Percentiles rank a stretch among this genome's conserved stretches.
These are phyloP conservation scores for Podospora didyma DNA, from an alignment of 495 filamentous ascomycete genomes.

Conservation along the genomic window DNA sequence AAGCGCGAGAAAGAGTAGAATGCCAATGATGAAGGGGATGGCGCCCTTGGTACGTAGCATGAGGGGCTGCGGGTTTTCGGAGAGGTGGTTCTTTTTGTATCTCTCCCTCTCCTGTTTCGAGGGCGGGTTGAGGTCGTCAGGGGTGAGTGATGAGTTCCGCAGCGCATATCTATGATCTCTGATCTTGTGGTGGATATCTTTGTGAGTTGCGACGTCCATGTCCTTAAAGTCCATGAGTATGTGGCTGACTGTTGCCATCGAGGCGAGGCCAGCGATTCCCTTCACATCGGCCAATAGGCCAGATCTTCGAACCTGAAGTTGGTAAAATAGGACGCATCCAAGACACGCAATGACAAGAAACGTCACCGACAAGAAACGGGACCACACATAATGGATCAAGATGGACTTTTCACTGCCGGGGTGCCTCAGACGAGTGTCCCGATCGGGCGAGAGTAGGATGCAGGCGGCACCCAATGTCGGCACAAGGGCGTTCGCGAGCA, in stretches of 20 bases:
- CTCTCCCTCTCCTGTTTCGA: slow-evolving; percentile 31
- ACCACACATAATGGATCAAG: slow-evolving; percentile 52
- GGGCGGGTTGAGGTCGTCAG: slow-evolving; percentile 35
- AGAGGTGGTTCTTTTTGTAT: slow-evolving; percentile 36
- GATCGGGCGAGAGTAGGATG: slow-evolving; percentile 49
- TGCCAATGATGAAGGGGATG: slow-evolving; percentile 49
- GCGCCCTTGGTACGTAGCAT: slow-evolving; percentile 58
- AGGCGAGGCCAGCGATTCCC: slow-evolving; percentile 69
- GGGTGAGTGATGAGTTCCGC: slow-evolving; percentile 60
- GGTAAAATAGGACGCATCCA: slow-evolving; percentile 54
- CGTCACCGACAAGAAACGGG: slow-evolving; percentile 51
- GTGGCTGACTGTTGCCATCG: slow-evolving; percentile 67
- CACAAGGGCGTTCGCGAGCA: slow-evolving; percentile 60
- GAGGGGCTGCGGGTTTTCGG: slow-evolving; percentile 62
- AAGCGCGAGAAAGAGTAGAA: slow-evolving; percentile 47
- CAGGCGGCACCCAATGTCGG: slow-evolving; percentile 59
- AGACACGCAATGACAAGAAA: slow-evolving; percentile 52
- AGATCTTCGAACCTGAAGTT: slow-evolving; percentile 54
- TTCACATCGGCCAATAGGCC: slow-evolving; percentile 65
- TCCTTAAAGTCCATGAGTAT: slow-evolving; percentile 72
- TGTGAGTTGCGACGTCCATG: slow-evolving; percentile 60
- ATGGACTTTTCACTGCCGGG: slow-evolving; percentile 45
- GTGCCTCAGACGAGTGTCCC: slow-evolving; percentile 21
- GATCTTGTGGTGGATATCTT: slow-evolving; percentile 62
- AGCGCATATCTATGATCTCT: slow-evolving; percentile 62